These are phyloP conservation scores for Mycena alexandri DNA, from an alignment of 768 basidiomycete genomes.

Conservation along the genomic window DNA sequence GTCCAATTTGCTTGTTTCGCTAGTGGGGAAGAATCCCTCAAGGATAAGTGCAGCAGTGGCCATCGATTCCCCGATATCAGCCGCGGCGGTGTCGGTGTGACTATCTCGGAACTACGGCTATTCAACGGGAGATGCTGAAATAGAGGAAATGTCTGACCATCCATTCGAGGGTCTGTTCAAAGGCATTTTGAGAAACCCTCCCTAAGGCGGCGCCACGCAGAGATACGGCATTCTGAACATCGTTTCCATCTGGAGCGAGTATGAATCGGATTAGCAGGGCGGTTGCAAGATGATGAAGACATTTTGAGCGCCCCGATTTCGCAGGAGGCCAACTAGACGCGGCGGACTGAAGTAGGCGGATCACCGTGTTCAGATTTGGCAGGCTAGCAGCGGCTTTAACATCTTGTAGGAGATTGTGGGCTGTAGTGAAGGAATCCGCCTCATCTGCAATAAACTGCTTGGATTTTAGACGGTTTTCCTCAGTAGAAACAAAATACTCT, in stretches of 20 bases:
- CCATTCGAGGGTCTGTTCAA: not conserved
- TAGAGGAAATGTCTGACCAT: slow-evolving; percentile 2
- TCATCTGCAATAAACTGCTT: not conserved
- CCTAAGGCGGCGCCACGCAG: no score
- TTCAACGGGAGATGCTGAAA: not conserved
- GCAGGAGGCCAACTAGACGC: slow-evolving; percentile 3
- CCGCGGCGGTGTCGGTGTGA: no score
- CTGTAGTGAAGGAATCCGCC: slow-evolving; percentile 5
- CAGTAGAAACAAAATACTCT: slow-evolving; percentile 6
- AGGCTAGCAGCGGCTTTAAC: slow-evolving; percentile 4
- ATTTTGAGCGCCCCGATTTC: slow-evolving; percentile 3
- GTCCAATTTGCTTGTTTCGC: not conserved
- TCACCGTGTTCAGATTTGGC: slow-evolving; percentile 2
- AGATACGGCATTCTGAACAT: slow-evolving; percentile 1
- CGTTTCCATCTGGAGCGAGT: not conserved
- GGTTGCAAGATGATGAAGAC: slow-evolving; percentile 13
- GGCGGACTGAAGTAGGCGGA: slow-evolving; percentile 3
- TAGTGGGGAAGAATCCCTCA: not conserved
- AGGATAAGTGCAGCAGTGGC: slow-evolving; percentile 9
- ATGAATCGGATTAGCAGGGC: slow-evolving; percentile 12
- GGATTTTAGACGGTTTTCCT: not conserved
- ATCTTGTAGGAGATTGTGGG: slow-evolving; percentile 5
- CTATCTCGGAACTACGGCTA: slow-evolving; percentile 3
- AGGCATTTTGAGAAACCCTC: slow-evolving; percentile 4
- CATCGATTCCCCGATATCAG: not conserved